phyloP scores from a whole-genome alignment of 257 asterid genomes.

The Handroanthus guayacan region DNA sequence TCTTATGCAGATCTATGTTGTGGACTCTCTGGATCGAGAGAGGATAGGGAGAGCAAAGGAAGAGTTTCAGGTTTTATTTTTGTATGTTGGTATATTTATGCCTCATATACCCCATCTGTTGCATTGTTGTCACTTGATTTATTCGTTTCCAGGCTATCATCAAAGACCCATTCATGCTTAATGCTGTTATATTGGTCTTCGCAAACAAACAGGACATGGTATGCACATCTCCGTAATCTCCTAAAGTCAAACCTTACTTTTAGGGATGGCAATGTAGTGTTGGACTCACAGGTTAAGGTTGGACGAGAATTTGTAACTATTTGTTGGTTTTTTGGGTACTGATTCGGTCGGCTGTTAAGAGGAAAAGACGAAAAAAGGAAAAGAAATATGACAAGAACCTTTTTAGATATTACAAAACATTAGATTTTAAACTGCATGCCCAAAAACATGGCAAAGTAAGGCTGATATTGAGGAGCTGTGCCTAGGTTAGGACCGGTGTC shows the following conservation, averaged over 20 bases:
- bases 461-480: background rate
- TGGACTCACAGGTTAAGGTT: constrained; percentile 4
- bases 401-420: background rate
- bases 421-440: constrained; percentile 13
- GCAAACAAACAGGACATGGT: constrained; percentile 99
- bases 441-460: background rate
- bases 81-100: constrained; percentile 36
- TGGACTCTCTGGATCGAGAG: constrained; percentile 95
- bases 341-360: background rate
- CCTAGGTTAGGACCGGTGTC: background rate
- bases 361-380: background rate
- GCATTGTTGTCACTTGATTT: constrained; percentile 38
- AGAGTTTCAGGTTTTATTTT: constrained; percentile 83
- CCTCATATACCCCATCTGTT: constrained; percentile 33
- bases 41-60: constrained; percentile 82
- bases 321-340: background rate
- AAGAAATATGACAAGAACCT: background rate
- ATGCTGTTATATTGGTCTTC: constrained; percentile 90
- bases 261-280: constrained; percentile 1
- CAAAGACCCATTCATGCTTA: constrained; percentile 92
- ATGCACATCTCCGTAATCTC: constrained; percentile 26
- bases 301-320: background rate
- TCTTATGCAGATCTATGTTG: constrained; percentile 81
- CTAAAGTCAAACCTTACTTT: constrained; percentile 10
- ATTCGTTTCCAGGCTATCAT: constrained; percentile 73